Conservation (phyloP, 176 grass and related monocot genomes). For the Tillandsia fasciculata region DNA sequence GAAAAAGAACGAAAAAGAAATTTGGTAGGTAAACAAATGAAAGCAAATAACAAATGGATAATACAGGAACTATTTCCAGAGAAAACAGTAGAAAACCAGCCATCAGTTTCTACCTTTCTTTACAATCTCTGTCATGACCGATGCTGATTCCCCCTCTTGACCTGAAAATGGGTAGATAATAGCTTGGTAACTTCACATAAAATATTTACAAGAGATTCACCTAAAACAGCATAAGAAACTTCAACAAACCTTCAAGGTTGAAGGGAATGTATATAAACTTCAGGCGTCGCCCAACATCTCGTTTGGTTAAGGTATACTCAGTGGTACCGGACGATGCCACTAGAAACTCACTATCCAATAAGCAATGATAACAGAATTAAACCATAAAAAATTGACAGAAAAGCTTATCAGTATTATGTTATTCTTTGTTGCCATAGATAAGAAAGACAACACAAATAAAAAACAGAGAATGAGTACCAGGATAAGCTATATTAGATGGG, state of each 20-base stretch:
- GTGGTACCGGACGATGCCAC: constrained; percentile 58
- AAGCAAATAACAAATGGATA: neutral
- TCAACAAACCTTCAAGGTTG: constrained; percentile 78
- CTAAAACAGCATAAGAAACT: neutral
- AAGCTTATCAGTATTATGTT: too few relatives aligned
- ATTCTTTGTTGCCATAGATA: too few relatives aligned
- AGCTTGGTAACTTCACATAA: neutral
- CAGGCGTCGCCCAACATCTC: constrained; percentile 50
- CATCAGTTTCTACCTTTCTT: constrained; percentile 63
- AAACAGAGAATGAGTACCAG: too few relatives aligned
- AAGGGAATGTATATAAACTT: constrained; percentile 78
- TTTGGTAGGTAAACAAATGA: neutral
- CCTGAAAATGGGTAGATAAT: constrained; percentile 36
- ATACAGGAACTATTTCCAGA: neutral
- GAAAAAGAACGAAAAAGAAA: constrained; percentile 6
- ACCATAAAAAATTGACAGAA: neutral
- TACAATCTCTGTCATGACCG: constrained; percentile 46
- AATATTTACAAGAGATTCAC: neutral
- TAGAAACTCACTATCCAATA: constrained; percentile 45
- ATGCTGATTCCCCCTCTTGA: constrained; percentile 64
- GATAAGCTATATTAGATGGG: too few relatives aligned
- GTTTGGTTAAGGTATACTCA: constrained; percentile 59
- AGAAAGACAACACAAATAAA: too few relatives aligned
- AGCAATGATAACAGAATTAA: neutral
- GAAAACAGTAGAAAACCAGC: neutral